Conservation (phyloP, 2,329 filamentous ascomycete genomes). For the Penicillium sp. region DNA sequence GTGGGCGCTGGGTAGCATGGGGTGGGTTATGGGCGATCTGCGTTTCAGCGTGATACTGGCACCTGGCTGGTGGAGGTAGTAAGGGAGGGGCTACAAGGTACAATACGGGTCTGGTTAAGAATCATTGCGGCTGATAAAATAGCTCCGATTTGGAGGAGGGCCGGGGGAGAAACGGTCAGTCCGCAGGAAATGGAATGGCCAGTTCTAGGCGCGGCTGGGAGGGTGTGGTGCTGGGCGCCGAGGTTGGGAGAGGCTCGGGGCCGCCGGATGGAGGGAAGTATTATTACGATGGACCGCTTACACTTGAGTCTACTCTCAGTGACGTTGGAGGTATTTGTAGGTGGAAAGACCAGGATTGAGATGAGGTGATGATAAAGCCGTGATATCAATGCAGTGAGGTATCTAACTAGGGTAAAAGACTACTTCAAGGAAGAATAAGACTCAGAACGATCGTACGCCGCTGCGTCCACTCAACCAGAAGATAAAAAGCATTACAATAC, state of each 20-base stretch:
- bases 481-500: conserved; percentile 10
- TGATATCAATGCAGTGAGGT: conserved; percentile 18
- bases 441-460: conserved; percentile 6
- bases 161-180: not conserved
- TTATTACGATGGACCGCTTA: not conserved
- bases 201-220: conserved; percentile 7
- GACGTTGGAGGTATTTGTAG: not conserved
- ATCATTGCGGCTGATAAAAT: conserved; percentile 19
- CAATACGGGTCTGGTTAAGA: too few species aligned
- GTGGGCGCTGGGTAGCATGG: too few species aligned
- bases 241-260: not conserved
- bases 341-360: not conserved
- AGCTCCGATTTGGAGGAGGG: conserved; percentile 6
- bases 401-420: conserved; percentile 12
- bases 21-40: not conserved
- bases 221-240: not conserved
- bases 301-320: not conserved
- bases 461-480: not conserved
- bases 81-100: too few species aligned
- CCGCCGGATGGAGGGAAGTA: not conserved
- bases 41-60: not conserved
- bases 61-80: not conserved
- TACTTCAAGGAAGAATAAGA: not conserved
- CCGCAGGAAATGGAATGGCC: not conserved
- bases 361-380: not conserved